Evolutionary conservation across 106 monocot species (phyloP).

Genomic region (Ottelia alismoides): DNA sequence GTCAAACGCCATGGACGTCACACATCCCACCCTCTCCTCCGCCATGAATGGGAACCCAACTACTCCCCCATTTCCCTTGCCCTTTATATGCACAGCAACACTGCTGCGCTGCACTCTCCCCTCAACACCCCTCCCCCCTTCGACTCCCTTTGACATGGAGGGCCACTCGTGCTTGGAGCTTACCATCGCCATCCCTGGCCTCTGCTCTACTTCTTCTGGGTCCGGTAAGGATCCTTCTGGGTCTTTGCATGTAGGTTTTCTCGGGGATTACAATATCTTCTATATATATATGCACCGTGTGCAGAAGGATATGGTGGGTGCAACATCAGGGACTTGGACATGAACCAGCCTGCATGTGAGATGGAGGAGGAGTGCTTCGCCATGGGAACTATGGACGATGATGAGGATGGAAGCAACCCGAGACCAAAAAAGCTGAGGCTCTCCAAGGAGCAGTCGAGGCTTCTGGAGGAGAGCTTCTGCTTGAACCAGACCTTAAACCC

Average conservation of each 20-base stretch:
- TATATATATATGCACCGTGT: background rate
- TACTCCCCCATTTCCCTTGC: too few species aligned
- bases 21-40: background rate
- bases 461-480: constrained; percentile 86
- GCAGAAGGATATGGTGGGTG: constrained; percentile 11
- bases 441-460: constrained; percentile 72
- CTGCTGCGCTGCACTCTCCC: background rate
- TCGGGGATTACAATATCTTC: background rate
- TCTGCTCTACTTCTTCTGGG: constrained; percentile 22
- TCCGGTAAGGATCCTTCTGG: constrained; percentile 14
- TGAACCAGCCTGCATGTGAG: constrained; percentile 51
- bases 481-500: constrained; percentile 80
- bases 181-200: constrained; percentile 51
- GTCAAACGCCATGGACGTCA: background rate
- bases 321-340: constrained; percentile 62
- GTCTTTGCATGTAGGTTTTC: background rate
- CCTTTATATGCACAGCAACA: background rate
- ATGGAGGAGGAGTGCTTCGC: constrained; percentile 41
- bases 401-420: constrained; percentile 21
- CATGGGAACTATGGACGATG: constrained; percentile 38
- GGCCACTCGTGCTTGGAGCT: constrained; percentile 31
- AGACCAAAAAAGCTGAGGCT: constrained; percentile 79
- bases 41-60: too few species aligned
- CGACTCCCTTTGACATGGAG: background rate
- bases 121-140: background rate